These are phyloP conservation scores for Artomyces pyxidatus DNA, from an alignment of 768 basidiomycete genomes.

Conservation along the genomic window DNA sequence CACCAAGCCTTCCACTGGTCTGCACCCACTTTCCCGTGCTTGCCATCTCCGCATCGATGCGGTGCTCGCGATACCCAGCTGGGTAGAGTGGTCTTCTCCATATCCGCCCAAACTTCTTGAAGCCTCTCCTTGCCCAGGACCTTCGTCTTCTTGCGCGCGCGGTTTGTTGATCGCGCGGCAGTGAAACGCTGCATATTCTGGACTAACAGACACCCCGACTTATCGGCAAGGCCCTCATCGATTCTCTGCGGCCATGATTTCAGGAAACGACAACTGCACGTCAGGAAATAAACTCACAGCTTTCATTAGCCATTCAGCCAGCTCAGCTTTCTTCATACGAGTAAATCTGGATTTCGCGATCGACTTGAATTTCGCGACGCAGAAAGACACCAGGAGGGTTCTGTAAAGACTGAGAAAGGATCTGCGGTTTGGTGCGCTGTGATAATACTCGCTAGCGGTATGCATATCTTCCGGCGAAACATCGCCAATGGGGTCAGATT, in stretches of 20 bases:
- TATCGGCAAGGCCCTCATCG: neutral
- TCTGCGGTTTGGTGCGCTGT: no score
- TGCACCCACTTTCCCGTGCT: conserved; percentile 17
- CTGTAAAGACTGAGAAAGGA: no score
- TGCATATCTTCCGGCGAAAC: neutral
- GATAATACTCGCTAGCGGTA: neutral
- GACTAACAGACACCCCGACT: neutral
- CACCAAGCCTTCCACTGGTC: conserved; percentile 17
- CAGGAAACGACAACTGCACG: neutral
- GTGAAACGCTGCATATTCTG: neutral
- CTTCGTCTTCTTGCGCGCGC: neutral
- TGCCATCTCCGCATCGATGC: conserved; percentile 7
- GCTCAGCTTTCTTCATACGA: neutral
- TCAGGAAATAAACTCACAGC: neutral
- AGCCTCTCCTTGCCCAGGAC: neutral
- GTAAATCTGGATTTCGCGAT: no score
- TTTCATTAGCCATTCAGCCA: neutral
- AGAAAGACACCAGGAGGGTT: no score
- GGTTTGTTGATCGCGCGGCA: neutral
- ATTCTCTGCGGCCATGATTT: neutral
- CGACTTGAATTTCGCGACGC: no score
- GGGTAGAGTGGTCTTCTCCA: conserved; percentile 12
- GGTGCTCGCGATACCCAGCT: conserved; percentile 17
- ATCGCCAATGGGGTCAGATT: neutral
- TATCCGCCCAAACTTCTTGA: conserved; percentile 8